Base-by-base conservation (phyloP, 306 rosid species). In the Citrullus colocynthis region DNA sequence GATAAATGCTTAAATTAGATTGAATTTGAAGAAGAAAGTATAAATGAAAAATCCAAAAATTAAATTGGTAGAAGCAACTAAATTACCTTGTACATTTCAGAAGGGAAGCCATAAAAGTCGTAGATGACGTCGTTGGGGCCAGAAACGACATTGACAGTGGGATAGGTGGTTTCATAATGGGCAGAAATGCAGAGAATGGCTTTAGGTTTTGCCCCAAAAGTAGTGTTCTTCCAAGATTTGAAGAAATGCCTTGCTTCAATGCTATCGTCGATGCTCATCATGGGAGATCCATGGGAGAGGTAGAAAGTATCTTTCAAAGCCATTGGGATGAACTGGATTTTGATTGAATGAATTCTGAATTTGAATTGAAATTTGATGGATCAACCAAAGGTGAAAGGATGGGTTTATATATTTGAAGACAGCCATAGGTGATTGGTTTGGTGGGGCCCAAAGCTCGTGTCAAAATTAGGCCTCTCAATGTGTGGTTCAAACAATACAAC, bases 51-150 rank as follows among this genome's bases (percentile, higher is more conserved):
- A 24, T 24, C 28, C 28, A 24, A 24, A 24, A 24, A 24, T 24
- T 24, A 24, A 24, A 24, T 24, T 24, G 28, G 28, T 24, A 24
- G 28, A 24, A 24, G 28, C 28, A 24, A 24, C 28, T 24, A 24
- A 24, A 24, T 9, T 16, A 52, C 93, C 96, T 92, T 55, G 84
- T 94, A 91, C 94, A 91, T 83, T 37, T 80, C 58, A 49, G 83
- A 62, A 56, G 97, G 93, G 76, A 94, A 94, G 83, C 83, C 82
- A 60, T 90, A 90, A 84, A 91, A 94, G 59, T 94, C 98, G 73
- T 94, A 60, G 81, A 94, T 94, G 85, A 93, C 91, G 6, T 86
- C 86, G 79, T 87, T 81, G 42, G 34, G 54, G 7, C 81, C 78
- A 11, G 80, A 34, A 56, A 89, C 71, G 64, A 87, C 81, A 78